Percentiles rank a stretch among this genome's conserved stretches.
phyloP scores from a whole-genome alignment of 2,329 filamentous ascomycete genomes.

The Trichoderma hamatum region DNA sequence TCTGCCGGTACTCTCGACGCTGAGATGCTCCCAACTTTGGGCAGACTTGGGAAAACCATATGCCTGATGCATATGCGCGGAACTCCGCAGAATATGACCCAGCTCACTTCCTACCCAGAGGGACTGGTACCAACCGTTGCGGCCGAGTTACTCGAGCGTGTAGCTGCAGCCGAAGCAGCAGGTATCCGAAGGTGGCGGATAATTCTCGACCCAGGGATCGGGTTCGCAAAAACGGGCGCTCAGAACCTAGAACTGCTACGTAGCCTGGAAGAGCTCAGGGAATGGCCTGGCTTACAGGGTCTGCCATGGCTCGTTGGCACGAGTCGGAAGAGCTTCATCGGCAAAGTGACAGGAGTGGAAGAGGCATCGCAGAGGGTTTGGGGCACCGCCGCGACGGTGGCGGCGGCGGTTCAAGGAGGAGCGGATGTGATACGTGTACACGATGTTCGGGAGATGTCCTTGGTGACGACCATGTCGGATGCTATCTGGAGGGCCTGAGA shows the following conservation, averaged over 20 bases:
- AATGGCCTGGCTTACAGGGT: conserved; percentile 65
- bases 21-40: conserved; percentile 80
- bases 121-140: conserved; percentile 69
- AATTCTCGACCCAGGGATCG: conserved; percentile 89
- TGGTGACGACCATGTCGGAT: conserved; percentile 86
- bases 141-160: conserved; percentile 68
- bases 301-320: conserved; percentile 89
- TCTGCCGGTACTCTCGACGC: conserved; percentile 79
- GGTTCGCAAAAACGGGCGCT: conserved; percentile 81
- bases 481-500: conserved; percentile 73
- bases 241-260: conserved; percentile 84
- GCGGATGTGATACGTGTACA: conserved; percentile 93
- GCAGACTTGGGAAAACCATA: conserved; percentile 75
- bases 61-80: conserved; percentile 94
- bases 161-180: conserved; percentile 74
- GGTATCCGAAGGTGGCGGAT: conserved; percentile 93
- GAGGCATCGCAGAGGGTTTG: conserved; percentile 71
- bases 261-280: conserved; percentile 64
- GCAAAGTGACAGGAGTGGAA: conserved; percentile 74
- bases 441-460: conserved; percentile 82
- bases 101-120: conserved; percentile 67
- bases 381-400: conserved; percentile 88
- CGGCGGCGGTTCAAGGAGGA: conserved; percentile 81
- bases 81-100: conserved; percentile 78
- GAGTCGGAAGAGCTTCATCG: conserved; percentile 89